Percentiles rank a stretch among this genome's conserved stretches.
These are phyloP conservation scores for Chloroidium sp. DNA, from an alignment of 163 green algal species.

Conservation along the genomic window DNA sequence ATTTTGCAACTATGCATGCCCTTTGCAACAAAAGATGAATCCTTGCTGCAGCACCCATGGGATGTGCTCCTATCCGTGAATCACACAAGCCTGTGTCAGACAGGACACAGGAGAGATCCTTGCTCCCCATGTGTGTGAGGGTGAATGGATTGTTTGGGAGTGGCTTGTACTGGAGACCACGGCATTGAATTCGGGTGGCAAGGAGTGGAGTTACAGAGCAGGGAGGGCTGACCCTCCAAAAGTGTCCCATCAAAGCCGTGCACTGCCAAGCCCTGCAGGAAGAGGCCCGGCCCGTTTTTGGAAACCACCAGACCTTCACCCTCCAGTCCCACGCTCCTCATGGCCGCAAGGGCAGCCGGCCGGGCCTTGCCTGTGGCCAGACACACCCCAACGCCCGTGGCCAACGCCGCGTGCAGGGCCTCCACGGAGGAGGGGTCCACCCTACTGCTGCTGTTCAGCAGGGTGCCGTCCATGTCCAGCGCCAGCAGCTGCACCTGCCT, in stretches of 20 bases:
- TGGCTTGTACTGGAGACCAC: too few species aligned
- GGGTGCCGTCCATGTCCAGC: slow-evolving; percentile 94
- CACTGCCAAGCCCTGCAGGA: slow-evolving; percentile 84
- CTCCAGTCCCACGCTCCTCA: slow-evolving; percentile 46
- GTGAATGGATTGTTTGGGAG: too few species aligned
- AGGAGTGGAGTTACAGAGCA: too few species aligned
- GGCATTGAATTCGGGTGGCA: too few species aligned
- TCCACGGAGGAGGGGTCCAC: slow-evolving; percentile 51
- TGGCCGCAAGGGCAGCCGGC: slow-evolving; percentile 69
- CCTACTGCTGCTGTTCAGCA: slow-evolving; percentile 69
- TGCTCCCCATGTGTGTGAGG: too few species aligned
- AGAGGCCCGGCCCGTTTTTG: slow-evolving; percentile 62
- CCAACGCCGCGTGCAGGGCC: slow-evolving; percentile 44
- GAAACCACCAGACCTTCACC: slow-evolving; percentile 59
- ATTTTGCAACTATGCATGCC: too few species aligned
- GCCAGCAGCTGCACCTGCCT: slow-evolving; percentile 45
- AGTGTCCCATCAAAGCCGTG: slow-evolving; percentile 56
- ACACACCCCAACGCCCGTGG: slow-evolving; percentile 57
- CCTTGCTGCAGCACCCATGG: too few species aligned
- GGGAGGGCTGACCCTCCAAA: slow-evolving; percentile 19
- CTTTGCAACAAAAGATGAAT: too few species aligned
- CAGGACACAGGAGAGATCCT: too few species aligned
- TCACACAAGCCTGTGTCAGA: too few species aligned
- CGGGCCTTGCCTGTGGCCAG: slow-evolving; percentile 91
- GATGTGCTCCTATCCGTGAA: too few species aligned